Percentiles rank a stretch among this genome's conserved stretches.
phyloP scores from a whole-genome alignment of 2,329 filamentous ascomycete genomes.

The Penicillium sp. region DNA sequence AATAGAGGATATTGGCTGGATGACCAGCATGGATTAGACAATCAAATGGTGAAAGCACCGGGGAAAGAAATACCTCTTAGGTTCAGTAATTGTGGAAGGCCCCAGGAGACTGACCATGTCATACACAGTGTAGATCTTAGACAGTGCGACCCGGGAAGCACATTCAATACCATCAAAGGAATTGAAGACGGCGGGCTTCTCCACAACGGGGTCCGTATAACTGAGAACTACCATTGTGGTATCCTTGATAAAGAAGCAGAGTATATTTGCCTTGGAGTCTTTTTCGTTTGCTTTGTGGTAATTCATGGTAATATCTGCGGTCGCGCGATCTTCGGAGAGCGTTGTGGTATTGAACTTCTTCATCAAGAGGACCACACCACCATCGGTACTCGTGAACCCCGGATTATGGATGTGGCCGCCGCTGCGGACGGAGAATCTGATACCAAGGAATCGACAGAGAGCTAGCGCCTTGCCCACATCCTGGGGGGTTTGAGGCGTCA shows the following conservation, averaged over 20 bases:
- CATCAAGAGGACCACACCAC: constrained; percentile 52
- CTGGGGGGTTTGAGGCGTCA: neutral
- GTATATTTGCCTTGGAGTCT: neutral
- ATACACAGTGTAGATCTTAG: neutral
- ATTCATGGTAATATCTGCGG: constrained; percentile 35
- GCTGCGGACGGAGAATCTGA: constrained; percentile 21
- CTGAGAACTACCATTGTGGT: neutral
- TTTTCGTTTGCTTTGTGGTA: neutral
- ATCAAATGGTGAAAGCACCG: too few relatives aligned
- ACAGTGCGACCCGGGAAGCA: neutral
- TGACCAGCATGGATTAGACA: neutral
- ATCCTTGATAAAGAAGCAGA: neutral
- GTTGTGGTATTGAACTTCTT: constrained; percentile 40
- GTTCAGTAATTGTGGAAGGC: neutral
- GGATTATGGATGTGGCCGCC: constrained; percentile 22
- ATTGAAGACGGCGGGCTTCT: neutral
- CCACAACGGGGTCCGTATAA: neutral
- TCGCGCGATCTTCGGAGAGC: constrained; percentile 34
- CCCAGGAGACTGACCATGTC: neutral
- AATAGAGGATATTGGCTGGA: constrained; percentile 15
- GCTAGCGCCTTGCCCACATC: constrained; percentile 2
- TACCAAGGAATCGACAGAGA: constrained; percentile 6
- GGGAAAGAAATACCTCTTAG: neutral
- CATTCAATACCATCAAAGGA: neutral
- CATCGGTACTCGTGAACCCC: constrained; percentile 21